These are phyloP conservation scores for Hawksworthiomyces lignivorus DNA, from an alignment of 2,329 filamentous ascomycete genomes.

Conservation along the genomic window DNA sequence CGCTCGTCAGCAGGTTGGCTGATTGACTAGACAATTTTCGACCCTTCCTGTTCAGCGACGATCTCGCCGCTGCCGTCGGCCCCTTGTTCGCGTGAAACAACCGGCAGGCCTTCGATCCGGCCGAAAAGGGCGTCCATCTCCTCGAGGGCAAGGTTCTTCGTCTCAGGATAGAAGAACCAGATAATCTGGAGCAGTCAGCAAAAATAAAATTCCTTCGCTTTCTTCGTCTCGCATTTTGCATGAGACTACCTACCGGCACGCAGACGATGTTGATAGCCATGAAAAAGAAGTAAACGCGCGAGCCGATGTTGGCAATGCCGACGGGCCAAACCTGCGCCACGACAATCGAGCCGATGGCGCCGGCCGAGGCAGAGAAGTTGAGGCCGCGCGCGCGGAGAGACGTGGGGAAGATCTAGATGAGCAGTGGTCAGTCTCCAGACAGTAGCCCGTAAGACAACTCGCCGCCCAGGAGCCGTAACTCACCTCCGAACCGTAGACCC, in stretches of 20 bases:
- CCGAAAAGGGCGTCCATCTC: constrained; percentile 38
- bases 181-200: constrained; percentile 32
- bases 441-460: no score
- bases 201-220: no score
- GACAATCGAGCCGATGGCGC: constrained; percentile 47
- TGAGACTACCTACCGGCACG: constrained; percentile 28
- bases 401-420: constrained; percentile 51
- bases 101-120: neutral
- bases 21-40: no score
- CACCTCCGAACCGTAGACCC: constrained; percentile 54
- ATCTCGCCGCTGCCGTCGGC: neutral
- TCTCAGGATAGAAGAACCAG: constrained; percentile 38
- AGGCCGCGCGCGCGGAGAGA: constrained; percentile 48
- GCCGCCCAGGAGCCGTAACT: constrained; percentile 7
- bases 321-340: constrained; percentile 49
- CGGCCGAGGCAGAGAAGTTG: constrained; percentile 46
- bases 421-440: no score
- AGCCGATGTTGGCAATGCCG: constrained; percentile 41
- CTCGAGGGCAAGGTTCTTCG: constrained; percentile 41
- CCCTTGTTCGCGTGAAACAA: no score
- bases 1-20: no score
- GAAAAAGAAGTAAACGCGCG: constrained; percentile 50
- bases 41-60: no score
- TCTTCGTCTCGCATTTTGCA: neutral
- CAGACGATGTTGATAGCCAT: constrained; percentile 43